A percentile compares a stretch with the other conserved stretches of the same genome.
Conservation (phyloP, 2,329 filamentous ascomycete species). For the Ascochyta viciae-villosae region DNA sequence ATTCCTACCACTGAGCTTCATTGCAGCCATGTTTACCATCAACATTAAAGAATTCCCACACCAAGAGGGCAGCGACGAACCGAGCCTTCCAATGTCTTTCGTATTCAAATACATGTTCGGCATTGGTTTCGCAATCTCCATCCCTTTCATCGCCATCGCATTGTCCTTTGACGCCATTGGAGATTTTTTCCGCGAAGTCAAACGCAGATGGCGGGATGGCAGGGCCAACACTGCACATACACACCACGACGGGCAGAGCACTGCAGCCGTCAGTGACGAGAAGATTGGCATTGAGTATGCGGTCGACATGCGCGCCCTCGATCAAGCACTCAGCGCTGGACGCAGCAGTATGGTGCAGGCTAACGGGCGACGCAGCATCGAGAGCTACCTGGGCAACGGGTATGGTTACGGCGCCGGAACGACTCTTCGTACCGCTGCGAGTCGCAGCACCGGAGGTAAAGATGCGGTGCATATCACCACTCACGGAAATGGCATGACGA, state of each 20-base stretch:
- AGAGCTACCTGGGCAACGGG: slow-evolving; percentile 35
- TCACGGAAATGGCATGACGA: slow-evolving; percentile 18
- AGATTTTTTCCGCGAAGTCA: slow-evolving; percentile 40
- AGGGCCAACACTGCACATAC: not conserved
- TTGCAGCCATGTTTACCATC: slow-evolving; percentile 63
- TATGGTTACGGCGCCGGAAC: slow-evolving; percentile 22
- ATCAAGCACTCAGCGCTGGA: slow-evolving; percentile 37
- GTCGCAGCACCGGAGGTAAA: slow-evolving; percentile 40
- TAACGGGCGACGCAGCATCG: slow-evolving; percentile 34
- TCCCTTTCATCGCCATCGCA: slow-evolving; percentile 58
- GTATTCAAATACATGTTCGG: slow-evolving; percentile 65
- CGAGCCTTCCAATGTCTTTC: slow-evolving; percentile 55
- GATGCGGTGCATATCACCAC: slow-evolving; percentile 16
- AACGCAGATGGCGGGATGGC: slow-evolving; percentile 26
- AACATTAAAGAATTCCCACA: slow-evolving; percentile 59
- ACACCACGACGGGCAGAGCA: slow-evolving; percentile 5
- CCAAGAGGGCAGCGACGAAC: slow-evolving; percentile 31
- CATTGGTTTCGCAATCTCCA: slow-evolving; percentile 61
- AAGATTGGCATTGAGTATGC: slow-evolving; percentile 26
- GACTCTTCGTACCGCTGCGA: slow-evolving; percentile 39
- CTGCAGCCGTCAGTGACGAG: slow-evolving; percentile 15
- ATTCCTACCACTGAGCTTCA: slow-evolving; percentile 64
- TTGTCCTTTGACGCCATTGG: slow-evolving; percentile 53
- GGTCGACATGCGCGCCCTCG: slow-evolving; percentile 35
- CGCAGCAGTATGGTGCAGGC: slow-evolving; percentile 31